Base-by-base conservation (phyloP, 768 basidiomycete species). In the Termitomyces sp. region DNA sequence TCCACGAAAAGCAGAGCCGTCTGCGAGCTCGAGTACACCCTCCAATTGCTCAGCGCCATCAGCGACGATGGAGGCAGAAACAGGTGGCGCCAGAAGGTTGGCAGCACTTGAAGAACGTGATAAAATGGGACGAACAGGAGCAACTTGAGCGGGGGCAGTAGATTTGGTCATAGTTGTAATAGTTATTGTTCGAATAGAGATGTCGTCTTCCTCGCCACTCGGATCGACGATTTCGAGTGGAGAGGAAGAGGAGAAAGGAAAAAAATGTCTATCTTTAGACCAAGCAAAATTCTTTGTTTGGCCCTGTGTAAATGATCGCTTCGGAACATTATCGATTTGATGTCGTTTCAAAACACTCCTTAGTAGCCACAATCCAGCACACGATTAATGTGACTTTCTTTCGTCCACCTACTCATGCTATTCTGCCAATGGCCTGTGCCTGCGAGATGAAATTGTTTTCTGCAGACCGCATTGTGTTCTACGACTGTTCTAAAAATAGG, bases 1-100 rank as follows among this genome's bases (percentile, higher is more conserved):
- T 35, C 97, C 97, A 54, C 88, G 77, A 65, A 84, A 91, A 1
- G 89, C 87, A 53, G 91, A 83, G 3, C 95, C 96, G 71, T 98
- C 96, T 46, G 80, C 80, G 58, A 99, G 79, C 72, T 98, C 93
- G 56, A 99, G 77, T 45, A 98, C 84, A 0, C 84, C 86, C 51
- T 91, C 87, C 46, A 65, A 38, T 45, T 60, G 60, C 43, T 72
- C 68, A 42, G 47, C 55, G 5, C 57, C 68, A 55, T 73, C 66
- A 17, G 66, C 70, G 28, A 57, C 61, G 11, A 66, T 54, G 12
- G 66, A 59, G 11, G 72, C 64, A 21, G 71, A 68, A 9, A 71
- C 70, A 24, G 72, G 72, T n/a, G 73, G 64, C 6, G 72, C 66
- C 35, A 73, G 72, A 24, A 71, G 30, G 54, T 59, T 66, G 45